These are phyloP conservation scores for Apiospora koreana DNA, from an alignment of 2,329 filamentous ascomycete species.

Conservation along the genomic window DNA sequence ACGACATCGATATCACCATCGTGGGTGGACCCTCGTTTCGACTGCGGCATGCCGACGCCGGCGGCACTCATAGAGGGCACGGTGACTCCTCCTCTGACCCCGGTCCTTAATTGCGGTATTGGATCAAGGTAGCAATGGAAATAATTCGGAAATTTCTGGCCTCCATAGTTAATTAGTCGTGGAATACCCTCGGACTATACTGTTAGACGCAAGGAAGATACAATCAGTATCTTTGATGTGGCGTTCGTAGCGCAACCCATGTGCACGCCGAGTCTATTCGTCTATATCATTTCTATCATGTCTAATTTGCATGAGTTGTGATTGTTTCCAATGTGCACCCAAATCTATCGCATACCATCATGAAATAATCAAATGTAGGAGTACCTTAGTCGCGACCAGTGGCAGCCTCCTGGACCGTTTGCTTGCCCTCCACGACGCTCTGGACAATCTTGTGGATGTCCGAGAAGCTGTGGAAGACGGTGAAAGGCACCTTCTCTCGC, in stretches of 20 bases:
- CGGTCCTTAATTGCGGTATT: background rate
- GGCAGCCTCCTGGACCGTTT: constrained; percentile 70
- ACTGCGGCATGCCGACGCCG: background rate
- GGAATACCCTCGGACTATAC: background rate
- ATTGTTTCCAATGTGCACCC: background rate
- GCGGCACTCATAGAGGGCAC: background rate
- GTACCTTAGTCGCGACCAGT: constrained; percentile 36
- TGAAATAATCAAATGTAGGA: background rate
- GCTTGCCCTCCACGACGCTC: constrained; percentile 74
- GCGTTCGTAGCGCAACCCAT: background rate
- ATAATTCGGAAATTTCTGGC: background rate
- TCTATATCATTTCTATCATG: background rate
- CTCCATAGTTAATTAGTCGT: background rate
- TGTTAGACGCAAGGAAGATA: background rate
- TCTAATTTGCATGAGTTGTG: background rate
- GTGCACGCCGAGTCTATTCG: background rate
- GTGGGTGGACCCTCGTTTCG: background rate
- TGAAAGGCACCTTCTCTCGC: constrained; percentile 81
- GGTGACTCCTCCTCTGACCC: background rate
- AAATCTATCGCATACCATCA: background rate
- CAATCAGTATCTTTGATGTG: background rate
- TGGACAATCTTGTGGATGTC: constrained; percentile 76
- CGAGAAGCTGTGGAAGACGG: constrained; percentile 81
- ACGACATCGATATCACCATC: background rate
- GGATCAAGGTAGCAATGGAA: background rate